Evolutionary conservation across 345 rosid species (phyloP), one percentile per base, ranked within the genome.

Genomic region (Turnera subulata): DNA sequence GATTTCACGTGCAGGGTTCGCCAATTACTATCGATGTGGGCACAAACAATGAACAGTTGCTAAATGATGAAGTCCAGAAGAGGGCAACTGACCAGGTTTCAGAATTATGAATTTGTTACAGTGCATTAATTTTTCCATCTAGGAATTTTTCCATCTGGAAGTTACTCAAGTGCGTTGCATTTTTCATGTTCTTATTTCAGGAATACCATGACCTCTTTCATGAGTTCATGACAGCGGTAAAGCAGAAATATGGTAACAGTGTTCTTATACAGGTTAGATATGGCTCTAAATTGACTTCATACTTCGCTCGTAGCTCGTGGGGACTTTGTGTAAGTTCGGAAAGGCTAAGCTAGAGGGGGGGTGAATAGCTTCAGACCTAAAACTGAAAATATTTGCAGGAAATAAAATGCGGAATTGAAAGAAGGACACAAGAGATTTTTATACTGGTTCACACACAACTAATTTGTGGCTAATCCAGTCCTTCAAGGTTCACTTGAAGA

Each of bases 11-110:
- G 33, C 53, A 90, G 95, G 83, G 97, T 73, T 87, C 87, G 70
- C 97, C 97, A 42, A 55, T 90, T 56, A 90, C 93, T 14, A 76
- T 90, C 62, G 97, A 90, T 69, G 93, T 90, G 73, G 97, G 95
- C 51, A 87, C 97, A 57, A 87, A 90, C 81, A 90, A 90, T 73
- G 91, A 84, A 70, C 33, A 77, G 44, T 64, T 90, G 79, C 73
- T 90, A 73, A 83, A 87, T 21, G 81, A 90, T 69, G 97, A 90
- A 74, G 84, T 90, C 67, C 97, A 90, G 54, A 81, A 56, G 68
- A 69, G 95, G 64, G 97, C 92, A 60, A 84, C 90, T 0, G 95
- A 90, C 61, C 74, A 86, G 95, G 95, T 89, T 66, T 68, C 17
- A 11, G 6, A 48, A 33, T 25, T n/a, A 13, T 22, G 15, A 17